Evolutionary conservation across 345 rosid species (phyloP).

Genomic region (Iberis pinnata): DNA sequence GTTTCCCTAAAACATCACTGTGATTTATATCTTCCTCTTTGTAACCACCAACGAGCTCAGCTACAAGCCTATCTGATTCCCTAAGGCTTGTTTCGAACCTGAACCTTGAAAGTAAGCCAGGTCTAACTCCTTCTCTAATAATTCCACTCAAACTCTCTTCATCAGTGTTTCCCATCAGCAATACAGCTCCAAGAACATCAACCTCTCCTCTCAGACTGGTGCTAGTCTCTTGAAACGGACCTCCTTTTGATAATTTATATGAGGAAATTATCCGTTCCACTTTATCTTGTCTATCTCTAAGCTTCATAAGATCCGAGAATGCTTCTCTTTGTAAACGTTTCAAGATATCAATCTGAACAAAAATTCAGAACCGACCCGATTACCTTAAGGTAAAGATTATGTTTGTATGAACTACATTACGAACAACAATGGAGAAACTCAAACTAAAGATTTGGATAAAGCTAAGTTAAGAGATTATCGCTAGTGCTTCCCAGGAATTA

Average conservation of each 20-base stretch:
- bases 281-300: slow-evolving; percentile 84
- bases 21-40: slow-evolving; percentile 28
- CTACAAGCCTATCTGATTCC: slow-evolving; percentile 49
- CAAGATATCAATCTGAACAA: slow-evolving; percentile 78
- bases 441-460: no score
- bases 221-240: slow-evolving; percentile 57
- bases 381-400: no score
- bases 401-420: neutral
- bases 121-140: slow-evolving; percentile 47
- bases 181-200: slow-evolving; percentile 57
- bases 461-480: no score
- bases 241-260: slow-evolving; percentile 41
- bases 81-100: slow-evolving; percentile 54
- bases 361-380: neutral
- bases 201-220: slow-evolving; percentile 68
- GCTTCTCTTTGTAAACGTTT: slow-evolving; percentile 87
- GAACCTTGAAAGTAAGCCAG: slow-evolving; percentile 60
- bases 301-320: slow-evolving; percentile 78
- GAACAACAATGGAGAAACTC: neutral
- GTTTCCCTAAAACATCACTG: slow-evolving; percentile 32
- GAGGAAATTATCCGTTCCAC: slow-evolving; percentile 57
- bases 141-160: slow-evolving; percentile 36
- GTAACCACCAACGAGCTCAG: slow-evolving; percentile 54
- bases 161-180: slow-evolving; percentile 44
- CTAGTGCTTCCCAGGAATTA: no score